These are phyloP conservation scores for Umbelopsis vinacea DNA, from an alignment of 192 early-diverging fungal genomes.

Conservation along the genomic window DNA sequence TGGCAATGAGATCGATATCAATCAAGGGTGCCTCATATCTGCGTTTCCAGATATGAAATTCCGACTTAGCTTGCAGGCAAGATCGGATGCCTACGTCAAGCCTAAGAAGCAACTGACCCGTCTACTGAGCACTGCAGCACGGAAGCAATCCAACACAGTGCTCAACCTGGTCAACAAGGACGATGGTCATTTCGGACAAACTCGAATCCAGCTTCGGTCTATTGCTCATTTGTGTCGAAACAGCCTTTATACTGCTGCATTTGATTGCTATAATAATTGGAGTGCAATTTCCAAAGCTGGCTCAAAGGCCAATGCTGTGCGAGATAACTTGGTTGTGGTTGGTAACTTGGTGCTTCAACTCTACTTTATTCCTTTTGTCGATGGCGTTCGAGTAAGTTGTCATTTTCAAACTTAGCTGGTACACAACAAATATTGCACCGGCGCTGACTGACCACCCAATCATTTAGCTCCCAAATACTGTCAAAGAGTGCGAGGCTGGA, in stretches of 20 bases:
- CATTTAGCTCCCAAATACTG: conserved; percentile 19
- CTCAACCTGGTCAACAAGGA: conserved; percentile 12
- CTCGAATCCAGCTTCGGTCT: conserved; percentile 7
- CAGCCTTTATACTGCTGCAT: conserved; percentile 12
- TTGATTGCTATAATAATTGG: conserved; percentile 19
- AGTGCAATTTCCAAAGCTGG: neutral
- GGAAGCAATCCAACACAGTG: neutral
- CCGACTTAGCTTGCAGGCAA: conserved; percentile 4
- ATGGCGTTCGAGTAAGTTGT: conserved; percentile 5
- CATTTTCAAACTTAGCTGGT: neutral
- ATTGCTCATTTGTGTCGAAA: conserved; percentile 17
- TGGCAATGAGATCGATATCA: conserved; percentile 15
- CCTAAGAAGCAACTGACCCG: conserved; percentile 14
- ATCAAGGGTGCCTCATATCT: conserved; percentile 10
- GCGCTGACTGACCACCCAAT: no score
- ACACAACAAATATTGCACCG: no score
- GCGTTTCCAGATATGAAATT: conserved; percentile 15
- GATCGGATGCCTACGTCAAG: neutral
- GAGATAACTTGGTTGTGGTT: conserved; percentile 9
- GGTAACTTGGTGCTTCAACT: neutral
- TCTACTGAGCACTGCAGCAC: neutral
- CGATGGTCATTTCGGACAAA: conserved; percentile 12
- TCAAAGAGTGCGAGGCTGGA: conserved; percentile 18
- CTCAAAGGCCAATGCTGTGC: neutral
- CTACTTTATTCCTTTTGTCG: conserved; percentile 12